Evolutionary conservation across 768 basidiomycete genomes (phyloP), one percentile per base, ranked within the genome.

Genomic region (Rhodosporidiobolus odoratus): DNA sequence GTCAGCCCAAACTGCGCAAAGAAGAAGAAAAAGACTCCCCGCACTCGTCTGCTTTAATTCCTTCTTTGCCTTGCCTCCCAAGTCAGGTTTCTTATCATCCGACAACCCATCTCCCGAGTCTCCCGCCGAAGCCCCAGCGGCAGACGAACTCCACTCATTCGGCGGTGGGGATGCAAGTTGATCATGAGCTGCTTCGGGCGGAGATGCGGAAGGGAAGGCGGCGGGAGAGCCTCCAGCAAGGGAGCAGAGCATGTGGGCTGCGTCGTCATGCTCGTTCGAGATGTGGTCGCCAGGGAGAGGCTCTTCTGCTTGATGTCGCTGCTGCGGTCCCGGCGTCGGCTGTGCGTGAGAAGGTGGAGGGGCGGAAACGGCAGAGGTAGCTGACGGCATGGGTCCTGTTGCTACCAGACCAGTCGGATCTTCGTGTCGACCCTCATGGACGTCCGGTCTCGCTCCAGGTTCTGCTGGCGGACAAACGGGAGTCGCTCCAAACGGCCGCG

Each of bases 41-140:
- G 34, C 61, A 68, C 67, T 68, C 15, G 67, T 62, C 15, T 62
- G 35, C 61, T 68, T 68, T 19, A 68, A 27, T 61, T 56, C 54
- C 50, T 62, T 68, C 27, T 50, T 62, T 40, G 41, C 50, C 3
- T 32, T 9, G 7, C 30, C 48, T 50, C 48, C 48, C 48, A 23
- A n/a, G n/a, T n/a, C n/a, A n/a, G n/a, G n/a, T n/a, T n/a, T n/a
- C 48, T 43, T 43, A 12, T 43, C 48, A 17, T 13, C 15, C 48
- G 12, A 23, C 48, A 25, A 50, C 21, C 15, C 21, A 10, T n/a
- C n/a, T n/a, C 9, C 12, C 48, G 48, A 32, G 38, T 41, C 30
- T 52, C 25, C 58, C 3, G 2, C 38, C 35, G 48, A n/a, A 50
- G 16, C 58, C 19, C 34, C 45, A 2, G 6, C 41, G 27, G 7